Conservation (phyloP, 805 yeast species). For the Pichia thaimueangensis region DNA sequence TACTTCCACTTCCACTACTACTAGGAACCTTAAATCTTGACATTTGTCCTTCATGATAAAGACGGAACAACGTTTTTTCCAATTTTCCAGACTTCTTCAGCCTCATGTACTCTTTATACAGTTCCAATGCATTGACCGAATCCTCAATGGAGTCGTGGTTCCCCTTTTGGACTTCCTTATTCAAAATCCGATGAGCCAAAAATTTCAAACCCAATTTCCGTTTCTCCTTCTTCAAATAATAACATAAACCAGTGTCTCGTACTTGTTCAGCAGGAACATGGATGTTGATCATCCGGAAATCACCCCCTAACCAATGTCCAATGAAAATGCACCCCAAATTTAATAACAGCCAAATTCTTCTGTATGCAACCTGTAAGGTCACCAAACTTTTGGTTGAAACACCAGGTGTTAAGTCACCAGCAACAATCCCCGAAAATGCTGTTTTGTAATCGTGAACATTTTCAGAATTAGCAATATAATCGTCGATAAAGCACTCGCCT, state of each 20-base stretch:
- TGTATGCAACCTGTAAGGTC: conserved; percentile 72
- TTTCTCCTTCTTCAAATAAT: conserved; percentile 65
- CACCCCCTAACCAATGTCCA: conserved; percentile 90
- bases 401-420: conserved; percentile 77
- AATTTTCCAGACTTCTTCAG: conserved; percentile 53
- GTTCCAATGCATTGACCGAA: conserved; percentile 75
- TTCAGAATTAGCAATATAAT: conserved; percentile 70
- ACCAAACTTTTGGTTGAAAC: conserved; percentile 65
- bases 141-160: conserved; percentile 98
- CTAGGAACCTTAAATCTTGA: conserved; percentile 47
- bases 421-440: conserved; percentile 86
- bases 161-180: conserved; percentile 76
- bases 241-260: conserved; percentile 80
- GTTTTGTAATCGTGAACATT: conserved; percentile 82
- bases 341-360: conserved; percentile 83
- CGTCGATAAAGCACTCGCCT: conserved; percentile 86
- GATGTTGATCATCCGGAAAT: conserved; percentile 87
- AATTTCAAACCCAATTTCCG: conserved; percentile 80
- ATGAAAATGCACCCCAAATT: conserved; percentile 88
- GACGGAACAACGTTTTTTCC: conserved; percentile 52
- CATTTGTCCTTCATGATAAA: conserved; percentile 66
- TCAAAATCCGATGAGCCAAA: conserved; percentile 71
- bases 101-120: conserved; percentile 68
- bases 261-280: conserved; percentile 83
- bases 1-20: neutral